Evolutionary conservation across 257 asterid genomes (phyloP), one percentile per base, ranked within the genome.

Genomic region (Nicotiana knightiana): DNA sequence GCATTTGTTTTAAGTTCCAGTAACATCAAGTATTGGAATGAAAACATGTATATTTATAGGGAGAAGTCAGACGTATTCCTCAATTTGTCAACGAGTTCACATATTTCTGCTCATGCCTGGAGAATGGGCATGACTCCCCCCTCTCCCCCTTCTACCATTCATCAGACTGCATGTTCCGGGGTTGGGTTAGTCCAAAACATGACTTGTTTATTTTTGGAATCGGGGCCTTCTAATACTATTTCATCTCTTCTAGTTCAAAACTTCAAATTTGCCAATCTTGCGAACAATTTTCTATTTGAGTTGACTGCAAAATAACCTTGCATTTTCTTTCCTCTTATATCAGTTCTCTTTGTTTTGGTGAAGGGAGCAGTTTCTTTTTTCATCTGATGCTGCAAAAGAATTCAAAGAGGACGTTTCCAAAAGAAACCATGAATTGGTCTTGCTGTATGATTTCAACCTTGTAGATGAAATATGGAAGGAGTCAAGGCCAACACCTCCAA

Each of bases 341-440:
- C 88, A 86, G 66, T 84, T 91, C 84, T 81, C 82, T 79, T 87
- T 85, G 86, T 87, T 89, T 89, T 83, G 91, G 91, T 89, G 93
- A 96, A 92, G 98, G 97, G 91, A 89, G 82, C 99, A 96, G 99
- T 94, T 96, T 89, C 91, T 96, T 84, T 94, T 96, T 91, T 93
- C 99, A 88, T 92, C 91, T 80, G 93, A 91, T 90, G 95, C 98
- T 86, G 97, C 99, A 58, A 95, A 92, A 81, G 97, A 96, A 92
- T 85, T 96, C 86, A 91, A 94, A 88, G 93, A 87, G 86, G 97
- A 93, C 80, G 89, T 94, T 78, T 88, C 97, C 53, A 85, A 82
- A 85, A 88, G 87, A 89, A 93, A 92, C 79, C 99, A 92, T 6
- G 93, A 94, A 88, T 85, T 96, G 88, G 97, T 96, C 59, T 96